Conservation (phyloP, 1,139 yeast genomes). For the Yamadazyma triangularis region DNA sequence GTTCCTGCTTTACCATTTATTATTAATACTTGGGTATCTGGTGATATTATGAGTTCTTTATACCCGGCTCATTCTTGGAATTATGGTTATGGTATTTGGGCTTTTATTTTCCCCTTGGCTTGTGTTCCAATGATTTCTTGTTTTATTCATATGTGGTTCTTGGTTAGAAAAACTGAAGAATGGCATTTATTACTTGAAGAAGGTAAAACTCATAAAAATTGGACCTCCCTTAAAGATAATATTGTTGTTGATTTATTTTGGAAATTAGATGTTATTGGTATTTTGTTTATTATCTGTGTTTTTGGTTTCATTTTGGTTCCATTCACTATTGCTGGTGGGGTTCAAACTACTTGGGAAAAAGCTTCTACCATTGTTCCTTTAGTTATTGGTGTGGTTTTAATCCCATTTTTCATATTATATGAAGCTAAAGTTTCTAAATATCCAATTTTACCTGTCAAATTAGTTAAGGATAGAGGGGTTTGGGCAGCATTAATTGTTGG, state of each 20-base stretch:
- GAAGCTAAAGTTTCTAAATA: constrained; percentile 46
- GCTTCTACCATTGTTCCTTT: constrained; percentile 58
- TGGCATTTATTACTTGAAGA: constrained; percentile 25
- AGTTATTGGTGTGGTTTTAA: constrained; percentile 54
- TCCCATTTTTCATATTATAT: constrained; percentile 54
- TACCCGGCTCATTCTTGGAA: constrained; percentile 47
- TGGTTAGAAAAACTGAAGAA: constrained; percentile 51
- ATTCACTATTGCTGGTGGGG: constrained; percentile 56
- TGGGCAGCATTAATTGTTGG: constrained; percentile 48
- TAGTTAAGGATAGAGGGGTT: constrained; percentile 63
- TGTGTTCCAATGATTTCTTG: constrained; percentile 55
- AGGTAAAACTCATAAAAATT: constrained; percentile 21
- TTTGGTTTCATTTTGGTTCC: constrained; percentile 57
- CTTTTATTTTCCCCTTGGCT: constrained; percentile 64
- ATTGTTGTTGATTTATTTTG: constrained; percentile 28
- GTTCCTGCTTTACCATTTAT: constrained; percentile 67
- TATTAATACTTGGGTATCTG: constrained; percentile 74
- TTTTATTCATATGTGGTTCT: constrained; percentile 50
- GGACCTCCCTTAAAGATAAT: constrained; percentile 14
- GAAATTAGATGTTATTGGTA: constrained; percentile 55
- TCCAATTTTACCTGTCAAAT: constrained; percentile 57
- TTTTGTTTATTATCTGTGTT: constrained; percentile 43
- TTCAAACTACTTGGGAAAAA: constrained; percentile 43
- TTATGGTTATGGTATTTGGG: constrained; percentile 79
- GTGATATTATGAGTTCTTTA: constrained; percentile 42